Evolutionary conservation across 345 rosid genomes (phyloP).

Genomic region (Gossypium bickii): DNA sequence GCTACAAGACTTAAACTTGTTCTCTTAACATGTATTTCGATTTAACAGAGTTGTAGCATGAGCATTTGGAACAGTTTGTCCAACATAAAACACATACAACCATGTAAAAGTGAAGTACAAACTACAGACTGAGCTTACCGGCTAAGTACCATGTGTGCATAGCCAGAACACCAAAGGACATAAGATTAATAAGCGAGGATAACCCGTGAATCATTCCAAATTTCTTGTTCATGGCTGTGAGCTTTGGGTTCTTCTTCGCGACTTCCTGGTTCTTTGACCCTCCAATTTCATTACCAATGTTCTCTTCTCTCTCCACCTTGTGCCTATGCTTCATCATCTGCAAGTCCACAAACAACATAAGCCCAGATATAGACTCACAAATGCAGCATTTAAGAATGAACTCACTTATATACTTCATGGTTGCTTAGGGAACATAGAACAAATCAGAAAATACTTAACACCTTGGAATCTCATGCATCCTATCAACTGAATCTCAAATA

Average conservation of each 20-base stretch:
- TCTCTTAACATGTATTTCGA: not conserved
- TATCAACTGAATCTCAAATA: not conserved
- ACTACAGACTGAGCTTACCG: slow-evolving; percentile 74
- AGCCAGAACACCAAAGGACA: slow-evolving; percentile 25
- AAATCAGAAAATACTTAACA: not conserved
- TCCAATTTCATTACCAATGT: slow-evolving; percentile 76
- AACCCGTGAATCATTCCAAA: slow-evolving; percentile 96
- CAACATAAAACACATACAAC: not conserved
- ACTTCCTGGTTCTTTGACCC: slow-evolving; percentile 77
- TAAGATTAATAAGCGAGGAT: slow-evolving; percentile 47
- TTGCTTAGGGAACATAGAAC: not conserved
- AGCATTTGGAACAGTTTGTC: not conserved
- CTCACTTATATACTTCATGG: not conserved
- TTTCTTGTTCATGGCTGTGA: slow-evolving; percentile 94
- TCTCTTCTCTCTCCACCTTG: slow-evolving; percentile 78
- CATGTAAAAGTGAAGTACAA: not conserved
- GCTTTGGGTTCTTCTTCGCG: slow-evolving; percentile 75
- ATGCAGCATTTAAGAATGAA: not conserved
- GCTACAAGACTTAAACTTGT: not conserved
- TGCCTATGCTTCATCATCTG: slow-evolving; percentile 99
- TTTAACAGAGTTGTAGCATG: not conserved
- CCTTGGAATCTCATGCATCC: not conserved
- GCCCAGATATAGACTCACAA: not conserved
- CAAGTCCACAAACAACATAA: slow-evolving; percentile 6
- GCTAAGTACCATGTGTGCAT: slow-evolving; percentile 98